Evolutionary conservation across 2,329 filamentous ascomycete genomes (phyloP).

Genomic region (Alternaria metachromatica): DNA sequence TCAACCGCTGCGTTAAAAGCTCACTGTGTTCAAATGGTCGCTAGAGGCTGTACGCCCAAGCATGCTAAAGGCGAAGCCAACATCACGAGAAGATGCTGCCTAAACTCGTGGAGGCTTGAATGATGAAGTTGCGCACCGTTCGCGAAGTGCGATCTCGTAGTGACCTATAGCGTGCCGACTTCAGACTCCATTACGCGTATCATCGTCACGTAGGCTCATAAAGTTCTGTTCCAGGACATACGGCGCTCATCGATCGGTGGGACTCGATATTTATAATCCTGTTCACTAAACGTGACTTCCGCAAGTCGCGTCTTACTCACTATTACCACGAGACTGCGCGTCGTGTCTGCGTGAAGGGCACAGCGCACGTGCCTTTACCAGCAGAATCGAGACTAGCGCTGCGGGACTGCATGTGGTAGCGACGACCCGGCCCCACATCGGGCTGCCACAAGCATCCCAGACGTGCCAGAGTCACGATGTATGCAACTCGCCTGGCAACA

Average conservation of each 20-base stretch:
- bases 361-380: background rate
- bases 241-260: background rate
- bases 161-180: background rate
- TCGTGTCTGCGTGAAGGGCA: background rate
- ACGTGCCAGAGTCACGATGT: conserved; percentile 7
- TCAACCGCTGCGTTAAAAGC: background rate
- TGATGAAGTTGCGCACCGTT: background rate
- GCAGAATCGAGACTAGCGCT: background rate
- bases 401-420: background rate
- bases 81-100: background rate
- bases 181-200: background rate
- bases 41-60: background rate
- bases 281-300: background rate
- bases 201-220: background rate
- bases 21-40: background rate
- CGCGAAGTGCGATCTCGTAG: background rate
- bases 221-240: background rate
- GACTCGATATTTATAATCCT: background rate
- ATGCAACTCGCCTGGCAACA: background rate
- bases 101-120: background rate
- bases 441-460: conserved; percentile 4
- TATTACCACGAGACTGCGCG: background rate
- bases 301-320: background rate
- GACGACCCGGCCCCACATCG: conserved; percentile 9
- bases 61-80: background rate